Evolutionary conservation across 129 eudicot genomes (phyloP).

Genomic region (Flaveria sonorensis): DNA sequence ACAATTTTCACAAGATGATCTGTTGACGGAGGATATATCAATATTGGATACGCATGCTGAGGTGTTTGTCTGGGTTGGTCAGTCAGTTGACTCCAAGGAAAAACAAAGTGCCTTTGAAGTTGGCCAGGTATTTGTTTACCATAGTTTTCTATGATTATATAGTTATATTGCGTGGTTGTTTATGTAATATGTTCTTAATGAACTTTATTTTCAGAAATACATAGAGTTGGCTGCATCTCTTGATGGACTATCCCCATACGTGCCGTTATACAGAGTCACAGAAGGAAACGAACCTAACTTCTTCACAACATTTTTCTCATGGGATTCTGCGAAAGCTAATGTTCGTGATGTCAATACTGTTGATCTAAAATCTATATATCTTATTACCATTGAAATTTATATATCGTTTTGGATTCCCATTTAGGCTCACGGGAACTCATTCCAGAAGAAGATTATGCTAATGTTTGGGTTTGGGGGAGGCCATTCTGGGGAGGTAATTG

Average conservation of each 20-base stretch:
- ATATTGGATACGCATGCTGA: slow-evolving; percentile 93
- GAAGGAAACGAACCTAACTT: slow-evolving; percentile 98
- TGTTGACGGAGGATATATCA: slow-evolving; percentile 86
- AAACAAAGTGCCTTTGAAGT: slow-evolving; percentile 82
- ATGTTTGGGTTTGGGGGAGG: slow-evolving; percentile 87
- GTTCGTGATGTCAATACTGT: slow-evolving; percentile 44
- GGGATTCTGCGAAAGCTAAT: slow-evolving; percentile 94
- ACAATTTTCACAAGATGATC: slow-evolving; percentile 95
- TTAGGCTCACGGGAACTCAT: slow-evolving; percentile 93
- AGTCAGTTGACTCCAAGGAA: slow-evolving; percentile 80
- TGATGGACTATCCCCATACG: slow-evolving; percentile 78
- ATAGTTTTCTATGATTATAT: slow-evolving; percentile 13
- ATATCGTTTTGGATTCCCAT: slow-evolving; percentile 11
- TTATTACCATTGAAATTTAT: neutral
- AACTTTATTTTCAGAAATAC: slow-evolving; percentile 62
- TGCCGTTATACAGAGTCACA: slow-evolving; percentile 79
- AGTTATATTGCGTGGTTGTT: neutral
- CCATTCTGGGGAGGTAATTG: slow-evolving; percentile 66
- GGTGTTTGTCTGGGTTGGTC: slow-evolving; percentile 96
- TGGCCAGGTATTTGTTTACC: slow-evolving; percentile 65
- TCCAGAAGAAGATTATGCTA: slow-evolving; percentile 86
- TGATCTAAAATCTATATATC: slow-evolving; percentile 1
- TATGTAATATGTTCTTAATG: slow-evolving; percentile 7
- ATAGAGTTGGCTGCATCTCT: slow-evolving; percentile 73
- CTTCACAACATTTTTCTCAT: slow-evolving; percentile 89